A percentile compares a stretch with the other conserved stretches of the same genome.
These are phyloP conservation scores for Suillus lakei DNA, from an alignment of 768 basidiomycete genomes.

Conservation along the genomic window DNA sequence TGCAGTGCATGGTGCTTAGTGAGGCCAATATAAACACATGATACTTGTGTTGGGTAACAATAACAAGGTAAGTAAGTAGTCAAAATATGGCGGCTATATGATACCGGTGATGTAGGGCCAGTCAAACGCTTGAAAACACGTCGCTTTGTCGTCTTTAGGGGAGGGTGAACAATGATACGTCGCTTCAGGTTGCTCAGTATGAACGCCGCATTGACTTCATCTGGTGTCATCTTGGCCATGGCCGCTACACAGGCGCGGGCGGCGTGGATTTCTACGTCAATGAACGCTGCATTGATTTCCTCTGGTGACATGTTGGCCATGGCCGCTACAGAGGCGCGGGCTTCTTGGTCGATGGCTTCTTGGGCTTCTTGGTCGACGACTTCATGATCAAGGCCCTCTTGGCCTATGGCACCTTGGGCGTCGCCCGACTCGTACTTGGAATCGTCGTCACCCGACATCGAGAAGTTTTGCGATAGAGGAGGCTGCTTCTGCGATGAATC, in stretches of 20 bases:
- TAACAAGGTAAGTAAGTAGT: background rate
- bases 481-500: background rate
- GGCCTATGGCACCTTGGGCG: background rate
- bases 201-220: slow-evolving; percentile 8
- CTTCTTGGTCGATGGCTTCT: background rate
- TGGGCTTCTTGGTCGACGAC: no score
- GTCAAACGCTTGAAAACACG: background rate
- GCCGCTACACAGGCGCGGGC: background rate
- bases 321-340: background rate
- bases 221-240: background rate
- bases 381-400: background rate
- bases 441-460: background rate
- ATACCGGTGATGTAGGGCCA: background rate
- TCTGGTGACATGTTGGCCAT: background rate
- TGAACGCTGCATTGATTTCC: slow-evolving; percentile 2
- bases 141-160: no score
- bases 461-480: background rate
- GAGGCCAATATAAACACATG: background rate
- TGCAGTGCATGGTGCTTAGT: background rate
- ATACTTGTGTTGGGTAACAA: background rate
- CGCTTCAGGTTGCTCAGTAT: background rate
- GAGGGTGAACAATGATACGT: background rate
- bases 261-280: background rate
- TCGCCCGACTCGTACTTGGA: no score
- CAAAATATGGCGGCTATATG: background rate